Percentiles rank a stretch among this genome's conserved stretches.
phyloP scores from a whole-genome alignment of 768 basidiomycete genomes.

The Leccinum longicurvipes region DNA sequence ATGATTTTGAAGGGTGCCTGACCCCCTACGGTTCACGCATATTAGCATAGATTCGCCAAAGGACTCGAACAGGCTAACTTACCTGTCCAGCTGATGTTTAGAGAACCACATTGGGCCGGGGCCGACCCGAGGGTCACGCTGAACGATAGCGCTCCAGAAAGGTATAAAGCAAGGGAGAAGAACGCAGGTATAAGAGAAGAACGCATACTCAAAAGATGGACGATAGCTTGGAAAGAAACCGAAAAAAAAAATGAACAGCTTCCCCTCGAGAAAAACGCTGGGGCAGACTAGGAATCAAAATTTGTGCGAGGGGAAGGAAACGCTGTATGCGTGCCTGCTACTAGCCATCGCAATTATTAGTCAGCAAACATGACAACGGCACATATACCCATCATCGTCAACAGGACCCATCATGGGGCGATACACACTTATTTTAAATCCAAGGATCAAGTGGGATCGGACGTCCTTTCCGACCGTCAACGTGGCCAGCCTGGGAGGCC shows the following conservation, averaged over 20 bases:
- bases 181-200: conserved; percentile 23
- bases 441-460: not conserved
- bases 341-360: conserved; percentile 10
- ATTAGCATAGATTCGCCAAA: not conserved
- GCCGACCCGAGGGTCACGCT: conserved; percentile 47
- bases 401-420: not conserved
- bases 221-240: conserved; percentile 7
- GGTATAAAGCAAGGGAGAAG: conserved; percentile 22
- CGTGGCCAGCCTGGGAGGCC: not conserved
- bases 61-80: conserved; percentile 13
- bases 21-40: conserved; percentile 43
- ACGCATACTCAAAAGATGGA: conserved; percentile 26
- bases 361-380: conserved; percentile 13
- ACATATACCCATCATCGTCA: not conserved
- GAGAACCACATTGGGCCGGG: conserved; percentile 59
- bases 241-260: conserved; percentile 4
- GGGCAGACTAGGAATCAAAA: conserved; percentile 6
- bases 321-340: not conserved
- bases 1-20: conserved; percentile 47
- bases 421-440: not conserved
- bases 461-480: not conserved
- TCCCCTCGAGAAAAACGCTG: conserved; percentile 9
- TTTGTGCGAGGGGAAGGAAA: conserved; percentile 3
- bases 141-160: conserved; percentile 29
- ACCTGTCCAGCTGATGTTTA: conserved; percentile 66